phyloP scores from a whole-genome alignment of 495 filamentous ascomycete genomes.

The Elaphomyces granulatus region DNA sequence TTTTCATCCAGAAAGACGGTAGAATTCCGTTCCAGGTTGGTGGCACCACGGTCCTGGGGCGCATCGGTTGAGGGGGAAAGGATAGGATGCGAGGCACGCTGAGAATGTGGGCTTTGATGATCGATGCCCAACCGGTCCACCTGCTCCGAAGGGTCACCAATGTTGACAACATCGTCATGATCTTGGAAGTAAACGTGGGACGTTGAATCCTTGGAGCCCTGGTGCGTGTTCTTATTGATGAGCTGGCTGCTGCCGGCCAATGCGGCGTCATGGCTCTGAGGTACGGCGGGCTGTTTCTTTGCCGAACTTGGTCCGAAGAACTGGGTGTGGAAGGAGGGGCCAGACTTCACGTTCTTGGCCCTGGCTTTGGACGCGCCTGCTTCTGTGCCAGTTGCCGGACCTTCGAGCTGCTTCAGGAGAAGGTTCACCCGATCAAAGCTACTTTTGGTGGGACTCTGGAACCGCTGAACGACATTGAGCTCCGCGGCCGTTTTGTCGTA shows the following conservation, averaged over 20 bases:
- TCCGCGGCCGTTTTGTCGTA: constrained; percentile 33
- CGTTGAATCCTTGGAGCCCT: constrained; percentile 12
- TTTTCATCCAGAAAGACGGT: constrained; percentile 14
- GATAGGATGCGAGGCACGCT: constrained; percentile 27
- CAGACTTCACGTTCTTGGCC: constrained; percentile 25
- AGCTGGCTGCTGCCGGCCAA: constrained; percentile 7
- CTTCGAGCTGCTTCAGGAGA: constrained; percentile 14
- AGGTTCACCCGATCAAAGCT: constrained; percentile 27
- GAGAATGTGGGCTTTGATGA: constrained; percentile 9
- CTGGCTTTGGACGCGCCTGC: constrained; percentile 14
- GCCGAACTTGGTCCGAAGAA: constrained; percentile 1
- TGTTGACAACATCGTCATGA: constrained; percentile 14
- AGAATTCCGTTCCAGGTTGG: constrained; percentile 17
- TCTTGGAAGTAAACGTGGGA: constrained; percentile 23
- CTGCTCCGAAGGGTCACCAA: constrained; percentile 13
- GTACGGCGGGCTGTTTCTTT: neutral
- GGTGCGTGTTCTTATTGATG: constrained; percentile 7
- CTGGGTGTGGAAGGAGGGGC: constrained; percentile 19
- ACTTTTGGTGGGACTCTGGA: constrained; percentile 29
- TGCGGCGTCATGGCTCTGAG: neutral
- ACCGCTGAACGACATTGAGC: constrained; percentile 29
- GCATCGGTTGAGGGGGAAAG: constrained; percentile 30
- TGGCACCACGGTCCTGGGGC: constrained; percentile 8
- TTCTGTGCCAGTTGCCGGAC: constrained; percentile 5
- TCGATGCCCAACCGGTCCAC: constrained; percentile 6